phyloP scores from a whole-genome alignment of 2,329 filamentous ascomycete species.

The Penicillium decumbens region DNA sequence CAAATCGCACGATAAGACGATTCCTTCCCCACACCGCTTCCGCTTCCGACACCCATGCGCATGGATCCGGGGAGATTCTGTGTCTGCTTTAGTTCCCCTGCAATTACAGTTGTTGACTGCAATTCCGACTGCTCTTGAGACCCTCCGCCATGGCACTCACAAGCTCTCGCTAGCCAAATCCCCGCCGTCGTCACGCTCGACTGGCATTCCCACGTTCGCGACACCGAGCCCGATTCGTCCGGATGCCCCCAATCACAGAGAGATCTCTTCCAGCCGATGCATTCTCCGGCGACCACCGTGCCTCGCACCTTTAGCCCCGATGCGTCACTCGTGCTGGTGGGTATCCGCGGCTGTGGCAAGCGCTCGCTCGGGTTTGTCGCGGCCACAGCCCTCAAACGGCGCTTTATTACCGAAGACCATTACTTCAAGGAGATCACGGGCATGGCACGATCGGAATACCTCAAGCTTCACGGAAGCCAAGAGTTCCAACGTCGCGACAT shows the following conservation, averaged over 20 bases:
- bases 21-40: conserved; percentile 6
- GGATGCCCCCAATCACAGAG: not conserved
- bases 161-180: conserved; percentile 3
- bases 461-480: conserved; percentile 39
- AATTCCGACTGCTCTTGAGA: not conserved
- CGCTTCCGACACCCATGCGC: not conserved
- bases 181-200: conserved; percentile 7
- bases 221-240: conserved; percentile 4
- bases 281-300: conserved; percentile 10
- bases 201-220: conserved; percentile 9
- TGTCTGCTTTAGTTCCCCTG: not conserved
- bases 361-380: conserved; percentile 43
- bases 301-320: conserved; percentile 33
- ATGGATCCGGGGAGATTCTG: not conserved
- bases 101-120: conserved; percentile 1
- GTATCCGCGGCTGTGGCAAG: conserved; percentile 44
- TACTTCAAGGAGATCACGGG: conserved; percentile 44
- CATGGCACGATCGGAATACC: conserved; percentile 40
- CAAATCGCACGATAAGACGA: conserved; percentile 9
- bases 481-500: conserved; percentile 43
- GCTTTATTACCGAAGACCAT: conserved; percentile 44
- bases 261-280: conserved; percentile 11
- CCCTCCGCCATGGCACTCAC: conserved; percentile 9
- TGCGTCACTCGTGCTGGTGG: conserved; percentile 42
- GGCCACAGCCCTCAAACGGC: conserved; percentile 40